Evolutionary conservation across 768 basidiomycete species (phyloP).

Genomic region (Chalciporus piperatus): DNA sequence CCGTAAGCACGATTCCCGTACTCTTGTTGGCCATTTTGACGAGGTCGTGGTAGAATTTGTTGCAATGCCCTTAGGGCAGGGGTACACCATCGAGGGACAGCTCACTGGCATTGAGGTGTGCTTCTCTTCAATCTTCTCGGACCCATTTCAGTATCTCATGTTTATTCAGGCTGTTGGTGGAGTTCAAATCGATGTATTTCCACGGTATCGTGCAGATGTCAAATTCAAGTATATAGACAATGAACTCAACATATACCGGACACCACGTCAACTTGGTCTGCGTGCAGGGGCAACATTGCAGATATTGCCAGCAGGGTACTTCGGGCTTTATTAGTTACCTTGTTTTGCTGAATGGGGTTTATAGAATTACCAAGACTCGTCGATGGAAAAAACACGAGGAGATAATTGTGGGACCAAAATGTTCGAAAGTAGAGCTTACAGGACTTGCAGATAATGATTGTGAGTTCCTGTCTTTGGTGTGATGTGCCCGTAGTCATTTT

Average conservation of each 20-base stretch:
- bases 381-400: no score
- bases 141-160: neutral
- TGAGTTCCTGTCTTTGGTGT: conserved; percentile 41
- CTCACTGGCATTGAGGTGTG: neutral
- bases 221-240: neutral
- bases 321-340: neutral
- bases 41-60: conserved; percentile 4
- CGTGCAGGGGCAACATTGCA: neutral
- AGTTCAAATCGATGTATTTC: conserved; percentile 5
- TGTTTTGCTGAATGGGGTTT: no score
- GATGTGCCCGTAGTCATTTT: conserved; percentile 40
- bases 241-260: neutral
- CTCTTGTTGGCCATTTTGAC: neutral
- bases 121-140: neutral
- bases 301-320: neutral
- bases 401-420: neutral
- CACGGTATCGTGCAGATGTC: neutral
- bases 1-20: neutral
- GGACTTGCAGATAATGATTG: neutral
- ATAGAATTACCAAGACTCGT: no score
- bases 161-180: conserved; percentile 7
- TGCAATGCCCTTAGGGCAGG: conserved; percentile 23
- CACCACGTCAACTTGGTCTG: conserved; percentile 3
- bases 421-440: neutral
- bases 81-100: conserved; percentile 25